A percentile compares a stretch with the other conserved stretches of the same genome.
Conservation (phyloP, 2,329 filamentous ascomycete species). For the Sporothrix variecibatus region DNA sequence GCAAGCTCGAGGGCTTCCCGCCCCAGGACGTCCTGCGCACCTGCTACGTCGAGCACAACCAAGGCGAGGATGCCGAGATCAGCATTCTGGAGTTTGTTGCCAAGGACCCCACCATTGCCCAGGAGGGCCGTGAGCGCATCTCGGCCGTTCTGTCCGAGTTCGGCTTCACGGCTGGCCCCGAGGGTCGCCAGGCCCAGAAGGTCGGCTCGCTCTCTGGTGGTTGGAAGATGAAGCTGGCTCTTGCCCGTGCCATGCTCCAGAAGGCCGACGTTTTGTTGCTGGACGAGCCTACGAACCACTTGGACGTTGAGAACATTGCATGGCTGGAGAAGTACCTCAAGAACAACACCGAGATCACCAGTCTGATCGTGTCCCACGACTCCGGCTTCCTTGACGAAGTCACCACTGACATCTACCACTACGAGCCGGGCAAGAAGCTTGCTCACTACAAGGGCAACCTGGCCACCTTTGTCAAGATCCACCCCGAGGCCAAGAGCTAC, state of each 20-base stretch:
- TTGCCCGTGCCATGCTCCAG: constrained; percentile 95
- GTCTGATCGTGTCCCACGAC: constrained; percentile 97
- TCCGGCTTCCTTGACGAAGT: constrained; percentile 96
- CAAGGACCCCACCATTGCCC: constrained; percentile 83
- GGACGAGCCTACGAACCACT: constrained; percentile 98
- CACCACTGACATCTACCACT: constrained; percentile 98
- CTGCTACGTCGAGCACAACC: constrained; percentile 98
- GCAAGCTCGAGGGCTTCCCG: constrained; percentile 96
- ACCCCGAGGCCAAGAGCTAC: constrained; percentile 95
- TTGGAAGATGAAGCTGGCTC: constrained; percentile 99
- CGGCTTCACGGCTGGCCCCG: constrained; percentile 87
- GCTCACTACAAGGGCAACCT: constrained; percentile 82
- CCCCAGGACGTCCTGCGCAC: constrained; percentile 88
- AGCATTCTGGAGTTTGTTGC: constrained; percentile 91
- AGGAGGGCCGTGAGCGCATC: constrained; percentile 78
- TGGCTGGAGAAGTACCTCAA: constrained; percentile 97
- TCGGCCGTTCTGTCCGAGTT: constrained; percentile 83
- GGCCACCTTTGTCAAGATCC: constrained; percentile 79
- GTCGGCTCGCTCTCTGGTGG: constrained; percentile 95
- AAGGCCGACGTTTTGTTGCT: constrained; percentile 93
- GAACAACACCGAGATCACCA: constrained; percentile 93
- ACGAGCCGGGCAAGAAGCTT: constrained; percentile 93
- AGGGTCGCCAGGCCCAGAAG: constrained; percentile 83
- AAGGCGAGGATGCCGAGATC: constrained; percentile 95
- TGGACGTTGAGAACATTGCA: constrained; percentile 93